Conservation (phyloP, 345 rosid genomes). For the Salix udensis region DNA sequence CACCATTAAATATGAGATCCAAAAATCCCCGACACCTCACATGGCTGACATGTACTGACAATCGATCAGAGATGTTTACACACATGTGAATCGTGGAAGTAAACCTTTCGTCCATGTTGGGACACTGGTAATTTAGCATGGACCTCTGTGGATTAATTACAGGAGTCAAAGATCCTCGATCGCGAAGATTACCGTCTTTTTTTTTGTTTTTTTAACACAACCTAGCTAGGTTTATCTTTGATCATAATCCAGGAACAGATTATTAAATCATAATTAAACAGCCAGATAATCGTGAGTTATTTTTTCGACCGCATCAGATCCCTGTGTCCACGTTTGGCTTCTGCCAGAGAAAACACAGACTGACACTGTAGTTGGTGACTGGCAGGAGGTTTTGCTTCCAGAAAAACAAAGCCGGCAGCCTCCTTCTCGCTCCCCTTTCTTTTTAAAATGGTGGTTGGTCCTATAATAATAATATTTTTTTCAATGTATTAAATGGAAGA, state of each 20-base stretch:
- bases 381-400: constrained; percentile 20
- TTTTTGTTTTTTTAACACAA: too few species aligned
- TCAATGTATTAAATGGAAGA: background rate
- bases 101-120: background rate
- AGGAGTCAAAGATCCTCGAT: constrained; percentile 36
- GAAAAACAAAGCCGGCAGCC: background rate
- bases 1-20: constrained; percentile 32
- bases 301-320: background rate
- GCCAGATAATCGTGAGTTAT: background rate
- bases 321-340: background rate
- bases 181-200: constrained; percentile 13
- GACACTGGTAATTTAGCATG: constrained; percentile 15
- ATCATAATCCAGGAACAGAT: constrained; percentile 12
- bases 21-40: constrained; percentile 37
- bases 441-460: background rate
- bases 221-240: background rate
- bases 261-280: background rate
- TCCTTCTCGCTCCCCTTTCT: background rate
- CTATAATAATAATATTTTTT: background rate
- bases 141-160: background rate
- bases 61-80: constrained; percentile 24
- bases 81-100: constrained; percentile 7
- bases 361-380: background rate
- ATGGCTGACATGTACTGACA: constrained; percentile 36
- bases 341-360: background rate